Evolutionary conservation across 208 protist species (phyloP), one percentile per base, ranked within the genome.

Genomic region (Balamuthia mandrillaris): DNA sequence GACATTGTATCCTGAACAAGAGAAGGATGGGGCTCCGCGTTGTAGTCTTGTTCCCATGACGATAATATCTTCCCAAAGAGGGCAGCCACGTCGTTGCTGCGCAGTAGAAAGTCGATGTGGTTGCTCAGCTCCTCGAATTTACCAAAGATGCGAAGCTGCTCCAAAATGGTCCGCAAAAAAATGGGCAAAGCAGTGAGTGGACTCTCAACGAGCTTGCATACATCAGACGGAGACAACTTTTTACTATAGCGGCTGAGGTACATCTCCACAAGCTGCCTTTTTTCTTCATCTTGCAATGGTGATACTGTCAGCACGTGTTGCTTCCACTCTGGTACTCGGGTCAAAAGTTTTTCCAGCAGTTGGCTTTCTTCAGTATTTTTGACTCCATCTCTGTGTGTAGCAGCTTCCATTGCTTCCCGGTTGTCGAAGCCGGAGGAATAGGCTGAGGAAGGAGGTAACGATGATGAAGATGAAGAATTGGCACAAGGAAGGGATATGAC

Each of bases 111-210:
- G 54, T 65, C 77, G 41, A 83, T 72, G 77, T 83, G 65, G 24
- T 45, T 54, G 77, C 58, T 39, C 45, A 83, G 44, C 39, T 83
- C 39, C 54, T 83, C 77, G 27, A 66, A 83, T 24, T 83, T 70
- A 31, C 77, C 77, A 24, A 72, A 83, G 5, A 83, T 3, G 24
- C 77, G 77, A 3, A 83, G 54, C 77, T 72, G 54, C 42, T 83
- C 77, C 21, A 83, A 54, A 18, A 70, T 83, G 42, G 41, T 83
- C 4, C 77, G 77, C 60, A 83, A 31, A 29, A 66, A 83, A 10
- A 83, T 47, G 4, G 77, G 77, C 0, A 72, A 33, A 7, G 68
- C 31, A 27, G 68, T 78, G 29, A 78, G 37, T 31, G 18, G 14
- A 24, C 42, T 52, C 68, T 78, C 68, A 9, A 78, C 68, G 27